Percentiles rank a stretch among this genome's conserved stretches.
Evolutionary conservation across 768 basidiomycete genomes (phyloP).

Genomic region (Pleurotus citrinopileatus): DNA sequence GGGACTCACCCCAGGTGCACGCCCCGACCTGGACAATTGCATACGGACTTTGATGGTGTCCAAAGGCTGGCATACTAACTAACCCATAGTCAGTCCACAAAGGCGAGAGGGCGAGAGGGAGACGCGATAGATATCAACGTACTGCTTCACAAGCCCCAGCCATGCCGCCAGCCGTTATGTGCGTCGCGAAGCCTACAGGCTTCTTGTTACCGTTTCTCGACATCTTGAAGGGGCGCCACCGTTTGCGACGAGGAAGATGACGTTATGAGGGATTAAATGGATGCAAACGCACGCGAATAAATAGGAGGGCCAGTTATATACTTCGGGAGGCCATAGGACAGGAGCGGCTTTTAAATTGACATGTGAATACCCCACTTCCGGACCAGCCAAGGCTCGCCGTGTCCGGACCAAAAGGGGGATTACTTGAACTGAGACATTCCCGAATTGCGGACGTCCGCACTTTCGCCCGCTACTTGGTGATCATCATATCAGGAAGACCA

Average conservation of each 20-base stretch:
- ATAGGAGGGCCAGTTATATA: background rate
- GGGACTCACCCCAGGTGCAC: slow-evolving; percentile 74
- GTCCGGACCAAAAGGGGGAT: slow-evolving; percentile 2
- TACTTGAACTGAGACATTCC: background rate
- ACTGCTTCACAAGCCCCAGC: slow-evolving; percentile 95
- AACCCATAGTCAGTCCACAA: slow-evolving; percentile 7
- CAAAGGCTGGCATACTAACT: slow-evolving; percentile 87
- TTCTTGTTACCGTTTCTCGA: slow-evolving; percentile 62
- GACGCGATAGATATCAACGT: slow-evolving; percentile 22
- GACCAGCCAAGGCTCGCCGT: slow-evolving; percentile 8
- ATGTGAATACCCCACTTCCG: slow-evolving; percentile 1
- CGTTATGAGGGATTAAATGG: background rate
- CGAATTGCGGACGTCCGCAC: slow-evolving; percentile 4
- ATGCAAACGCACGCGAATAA: background rate
- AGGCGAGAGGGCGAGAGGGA: background rate
- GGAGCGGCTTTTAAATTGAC: slow-evolving; percentile 2
- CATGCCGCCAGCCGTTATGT: slow-evolving; percentile 91
- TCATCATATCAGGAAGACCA: background rate
- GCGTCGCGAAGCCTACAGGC: slow-evolving; percentile 81
- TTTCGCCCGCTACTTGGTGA: background rate
- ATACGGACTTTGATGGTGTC: slow-evolving; percentile 99
- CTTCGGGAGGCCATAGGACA: slow-evolving; percentile 1
- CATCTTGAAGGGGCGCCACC: slow-evolving; percentile 30
- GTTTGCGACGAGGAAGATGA: background rate
- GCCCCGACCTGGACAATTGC: slow-evolving; percentile 88